Evolutionary conservation across 1,284 basidiomycete species (phyloP).

Genomic region (Bjerkandera adusta): DNA sequence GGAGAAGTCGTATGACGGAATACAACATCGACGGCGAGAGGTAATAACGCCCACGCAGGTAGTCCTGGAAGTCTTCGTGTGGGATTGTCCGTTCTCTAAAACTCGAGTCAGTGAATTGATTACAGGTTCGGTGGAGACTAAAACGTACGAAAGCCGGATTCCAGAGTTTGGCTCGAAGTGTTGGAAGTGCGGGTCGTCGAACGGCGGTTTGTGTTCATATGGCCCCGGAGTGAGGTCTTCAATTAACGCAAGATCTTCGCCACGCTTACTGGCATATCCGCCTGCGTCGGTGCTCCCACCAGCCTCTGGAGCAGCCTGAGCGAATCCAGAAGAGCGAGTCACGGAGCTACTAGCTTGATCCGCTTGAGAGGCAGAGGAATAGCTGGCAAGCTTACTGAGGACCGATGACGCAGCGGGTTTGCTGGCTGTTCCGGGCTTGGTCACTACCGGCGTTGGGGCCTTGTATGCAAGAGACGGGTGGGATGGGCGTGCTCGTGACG

Average conservation of each 20-base stretch:
- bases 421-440: neutral
- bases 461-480: neutral
- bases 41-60: conserved; percentile 82
- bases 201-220: conserved; percentile 59
- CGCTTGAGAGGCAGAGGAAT: conserved; percentile 27
- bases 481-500: neutral
- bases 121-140: conserved; percentile 3
- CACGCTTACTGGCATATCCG: conserved; percentile 36
- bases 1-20: conserved; percentile 74
- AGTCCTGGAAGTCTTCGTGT: conserved; percentile 79
- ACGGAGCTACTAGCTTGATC: conserved; percentile 19
- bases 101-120: conserved; percentile 9
- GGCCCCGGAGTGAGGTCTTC: conserved; percentile 79
- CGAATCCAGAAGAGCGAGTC: conserved; percentile 42
- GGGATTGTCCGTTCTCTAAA: conserved; percentile 69
- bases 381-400: conserved; percentile 43
- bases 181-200: conserved; percentile 73
- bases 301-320: conserved; percentile 24
- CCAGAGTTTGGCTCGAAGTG: conserved; percentile 85
- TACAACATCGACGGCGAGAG: conserved; percentile 88
- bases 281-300: neutral
- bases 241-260: conserved; percentile 69
- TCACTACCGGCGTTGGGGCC: neutral
- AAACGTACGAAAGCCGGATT: conserved; percentile 78
- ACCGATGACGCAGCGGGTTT: conserved; percentile 44